Conservation (phyloP, 345 rosid genomes). For the Acer yangbiense region DNA sequence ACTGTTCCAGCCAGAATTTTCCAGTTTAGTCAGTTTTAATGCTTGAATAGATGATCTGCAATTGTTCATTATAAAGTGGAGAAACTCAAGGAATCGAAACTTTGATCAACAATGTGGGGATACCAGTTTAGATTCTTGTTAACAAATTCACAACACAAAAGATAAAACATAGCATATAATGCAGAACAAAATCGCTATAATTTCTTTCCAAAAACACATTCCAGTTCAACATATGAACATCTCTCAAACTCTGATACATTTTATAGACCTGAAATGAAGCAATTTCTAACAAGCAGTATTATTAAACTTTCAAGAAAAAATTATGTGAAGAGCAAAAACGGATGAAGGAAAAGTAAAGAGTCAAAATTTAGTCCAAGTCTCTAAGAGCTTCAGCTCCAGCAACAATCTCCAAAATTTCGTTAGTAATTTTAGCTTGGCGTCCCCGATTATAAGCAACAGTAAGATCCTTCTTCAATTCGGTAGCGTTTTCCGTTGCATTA, state of each 20-base stretch:
- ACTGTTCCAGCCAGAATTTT: too few relatives aligned
- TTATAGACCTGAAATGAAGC: background rate
- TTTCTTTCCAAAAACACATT: background rate
- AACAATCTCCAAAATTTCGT: constrained; percentile 77
- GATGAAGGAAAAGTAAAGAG: background rate
- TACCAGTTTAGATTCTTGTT: background rate
- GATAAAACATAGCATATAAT: background rate
- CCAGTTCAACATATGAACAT: background rate
- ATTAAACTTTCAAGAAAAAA: background rate
- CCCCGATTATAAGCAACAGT: constrained; percentile 57
- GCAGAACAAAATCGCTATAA: too few relatives aligned
- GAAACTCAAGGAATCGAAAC: background rate
- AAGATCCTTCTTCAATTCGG: constrained; percentile 70
- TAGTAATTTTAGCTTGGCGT: constrained; percentile 78
- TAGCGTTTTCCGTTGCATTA: constrained; percentile 77
- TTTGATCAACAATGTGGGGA: background rate
- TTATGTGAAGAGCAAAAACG: background rate
- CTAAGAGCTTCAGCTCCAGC: constrained; percentile 86
- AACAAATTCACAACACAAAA: background rate
- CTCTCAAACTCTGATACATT: background rate
- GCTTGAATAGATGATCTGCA: too few relatives aligned
- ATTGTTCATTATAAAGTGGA: too few relatives aligned
- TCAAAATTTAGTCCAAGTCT: constrained; percentile 20
- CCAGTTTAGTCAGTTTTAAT: too few relatives aligned
- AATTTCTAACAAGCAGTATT: background rate